These are phyloP conservation scores for Aschersonia sp. DNA, from an alignment of 2,329 filamentous ascomycete genomes.

Conservation along the genomic window DNA sequence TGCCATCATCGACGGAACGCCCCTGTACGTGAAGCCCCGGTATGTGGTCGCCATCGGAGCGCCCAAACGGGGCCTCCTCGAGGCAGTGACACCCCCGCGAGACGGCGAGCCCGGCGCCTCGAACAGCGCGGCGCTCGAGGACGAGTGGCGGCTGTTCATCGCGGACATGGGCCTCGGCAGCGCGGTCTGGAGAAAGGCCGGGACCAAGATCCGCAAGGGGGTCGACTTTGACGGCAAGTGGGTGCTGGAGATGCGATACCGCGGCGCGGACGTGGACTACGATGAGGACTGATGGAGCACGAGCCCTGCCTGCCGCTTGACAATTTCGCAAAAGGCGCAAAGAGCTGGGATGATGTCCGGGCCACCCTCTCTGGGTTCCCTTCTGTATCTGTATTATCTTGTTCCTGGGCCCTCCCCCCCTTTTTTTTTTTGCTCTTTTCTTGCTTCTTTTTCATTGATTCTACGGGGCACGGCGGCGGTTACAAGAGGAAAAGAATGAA, in stretches of 20 bases:
- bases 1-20: slow-evolving; percentile 55
- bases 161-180: slow-evolving; percentile 78
- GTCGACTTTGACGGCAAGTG: slow-evolving; percentile 81
- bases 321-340: background rate
- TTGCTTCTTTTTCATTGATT: background rate
- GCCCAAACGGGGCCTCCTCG: slow-evolving; percentile 71
- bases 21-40: slow-evolving; percentile 66
- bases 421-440: background rate
- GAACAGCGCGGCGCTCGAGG: slow-evolving; percentile 24
- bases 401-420: too few relatives aligned
- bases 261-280: slow-evolving; percentile 17
- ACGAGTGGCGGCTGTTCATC: slow-evolving; percentile 67
- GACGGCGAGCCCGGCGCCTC: slow-evolving; percentile 20
- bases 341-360: background rate
- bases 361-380: too few relatives aligned
- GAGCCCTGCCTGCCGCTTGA: background rate
- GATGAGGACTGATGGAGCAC: slow-evolving; percentile 5
- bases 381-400: too few relatives aligned
- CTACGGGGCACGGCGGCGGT: too few relatives aligned
- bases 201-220: slow-evolving; percentile 65
- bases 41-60: slow-evolving; percentile 77
- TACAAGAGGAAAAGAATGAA: background rate
- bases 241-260: slow-evolving; percentile 57
- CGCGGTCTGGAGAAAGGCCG: slow-evolving; percentile 72
- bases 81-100: slow-evolving; percentile 47